These are phyloP conservation scores for Coemansia sp. DNA, from an alignment of 192 early-diverging fungal species.

Conservation along the genomic window DNA sequence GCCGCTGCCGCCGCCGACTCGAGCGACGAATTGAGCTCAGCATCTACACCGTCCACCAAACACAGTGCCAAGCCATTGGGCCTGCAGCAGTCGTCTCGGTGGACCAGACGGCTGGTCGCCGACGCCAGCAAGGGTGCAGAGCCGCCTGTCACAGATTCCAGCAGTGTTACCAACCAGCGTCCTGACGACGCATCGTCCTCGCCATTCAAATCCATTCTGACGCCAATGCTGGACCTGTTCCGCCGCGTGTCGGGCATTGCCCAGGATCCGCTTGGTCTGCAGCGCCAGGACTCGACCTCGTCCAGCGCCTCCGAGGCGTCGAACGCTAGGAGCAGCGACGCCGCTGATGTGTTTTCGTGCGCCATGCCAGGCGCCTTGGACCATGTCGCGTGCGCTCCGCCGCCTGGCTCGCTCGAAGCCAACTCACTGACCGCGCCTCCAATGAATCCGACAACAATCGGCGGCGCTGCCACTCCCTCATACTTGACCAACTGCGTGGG, in stretches of 20 bases:
- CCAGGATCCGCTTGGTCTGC: slow-evolving; percentile 21
- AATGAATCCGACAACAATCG: slow-evolving; percentile 45
- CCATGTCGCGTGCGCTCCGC: neutral
- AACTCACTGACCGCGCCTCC: slow-evolving; percentile 48
- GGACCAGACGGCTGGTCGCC: slow-evolving; percentile 7
- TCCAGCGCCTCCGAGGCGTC: neutral
- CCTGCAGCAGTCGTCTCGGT: slow-evolving; percentile 7
- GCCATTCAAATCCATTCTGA: slow-evolving; percentile 45
- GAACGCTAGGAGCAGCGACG: neutral
- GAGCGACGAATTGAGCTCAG: slow-evolving; percentile 2
- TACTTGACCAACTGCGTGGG: neutral
- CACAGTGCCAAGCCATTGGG: neutral
- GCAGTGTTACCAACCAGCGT: neutral
- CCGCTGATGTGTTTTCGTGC: neutral
- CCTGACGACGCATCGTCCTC: slow-evolving; percentile 18
- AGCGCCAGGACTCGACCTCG: slow-evolving; percentile 10
- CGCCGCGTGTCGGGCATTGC: slow-evolving; percentile 48
- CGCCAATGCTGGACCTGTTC: slow-evolving; percentile 37
- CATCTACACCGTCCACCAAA: neutral
- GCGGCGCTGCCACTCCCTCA: slow-evolving; percentile 1
- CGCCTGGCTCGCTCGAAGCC: slow-evolving; percentile 21
- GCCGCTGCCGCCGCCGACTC: neutral
- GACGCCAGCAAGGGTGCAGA: neutral
- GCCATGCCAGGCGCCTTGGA: slow-evolving; percentile 4
- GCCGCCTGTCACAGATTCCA: neutral